Base-by-base conservation (phyloP, 2,329 filamentous ascomycete genomes). In the Verticillium longisporum region DNA sequence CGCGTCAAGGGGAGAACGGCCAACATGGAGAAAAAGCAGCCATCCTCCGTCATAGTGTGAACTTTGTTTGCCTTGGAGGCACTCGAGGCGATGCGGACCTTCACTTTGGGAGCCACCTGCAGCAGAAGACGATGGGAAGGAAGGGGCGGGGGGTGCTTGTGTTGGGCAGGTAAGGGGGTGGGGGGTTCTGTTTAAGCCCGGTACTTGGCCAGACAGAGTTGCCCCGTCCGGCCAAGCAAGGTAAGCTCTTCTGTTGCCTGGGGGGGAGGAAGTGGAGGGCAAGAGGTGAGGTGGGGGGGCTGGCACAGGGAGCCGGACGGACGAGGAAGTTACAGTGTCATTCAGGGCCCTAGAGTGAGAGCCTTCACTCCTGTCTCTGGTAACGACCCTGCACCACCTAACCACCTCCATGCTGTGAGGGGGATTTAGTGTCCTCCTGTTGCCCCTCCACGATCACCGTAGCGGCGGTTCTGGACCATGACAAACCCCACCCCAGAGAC, bases 41-140 rank as follows among this genome's bases (percentile, higher is more conserved):
- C 53, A 60, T 57, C 56, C 59, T 36, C 55, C 61, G 61, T 65
- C 63, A 65, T 65, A 64, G 63, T 60, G 59, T 61, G 61, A 64
- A 65, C 63, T 65, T 33, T 64, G 63, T 65, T 65, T 62, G 38
- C 59, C 56, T 59, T n/a, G 56, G 60, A 57, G 45, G 45, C 57
- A 53, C 60, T 54, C 57, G 62, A 57, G 60, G 50, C 26, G 26
- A 36, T 60, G 26, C 26, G 54, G 32, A 32, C 55, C 54, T 26
- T 32, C 59, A 50, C 53, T 33, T 60, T 36, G 18, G 41, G 45
- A 50, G n/a, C 18, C 45, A 50, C 45, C 18, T 50, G 45, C 45
- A 50, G 45, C 45, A 18, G 45, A 50, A 10, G 45, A 9, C 18
- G 45, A 50, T 11, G 2, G 41, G 41, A 6, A 58, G 53, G 15